Evolutionary conservation across 2,329 filamentous ascomycete species (phyloP), one percentile per base, ranked within the genome.

Genomic region (Canariomyces notabilis): DNA sequence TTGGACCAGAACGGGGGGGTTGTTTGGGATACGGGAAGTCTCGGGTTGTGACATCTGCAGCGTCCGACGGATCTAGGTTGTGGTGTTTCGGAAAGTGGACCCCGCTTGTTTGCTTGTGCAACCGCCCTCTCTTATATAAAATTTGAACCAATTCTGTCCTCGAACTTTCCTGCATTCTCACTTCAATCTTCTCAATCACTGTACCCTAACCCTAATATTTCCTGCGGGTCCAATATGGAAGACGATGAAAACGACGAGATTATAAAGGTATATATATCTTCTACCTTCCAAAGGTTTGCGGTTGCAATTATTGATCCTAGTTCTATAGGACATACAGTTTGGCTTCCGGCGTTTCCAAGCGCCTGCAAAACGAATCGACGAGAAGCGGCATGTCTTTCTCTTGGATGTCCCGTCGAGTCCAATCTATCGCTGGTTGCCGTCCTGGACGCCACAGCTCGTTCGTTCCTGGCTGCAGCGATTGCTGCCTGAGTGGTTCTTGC

Each of bases 401-500:
- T 33, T 48, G 14, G 6, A 48, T 23, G 32, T 48, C 46, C 46
- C 41, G 32, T 31, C 41, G 14, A 40, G 33, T 37, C 32, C 36
- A 41, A 37, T 41, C 44, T 8, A 15, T 18, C 23, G 31, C 37
- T 44, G 33, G 41, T 11, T 44, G 23, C 33, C n/a, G 12, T 44
- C 15, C 37, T 48, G 36, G 46, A 44, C 20, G 18, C 46, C 37
- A 18, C 32, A 33, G 37, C 46, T 48, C 32, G 36, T 44, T 20
- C 20, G 46, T 37, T 48, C 36, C 31, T 48, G 41, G 46, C 46
- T 48, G 23, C 14, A 44, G 46, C 41, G 46, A 44, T 37, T 40
- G 36, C 32, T 44, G 6, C 41, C 33, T 36, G 37, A 48, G 36
- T 48, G 41, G 46, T 48, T 48, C 32, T 41, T 48, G 41, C 41